These are phyloP conservation scores for Hypoxylon sp. DNA, from an alignment of 2,329 filamentous ascomycete species.

Conservation along the genomic window DNA sequence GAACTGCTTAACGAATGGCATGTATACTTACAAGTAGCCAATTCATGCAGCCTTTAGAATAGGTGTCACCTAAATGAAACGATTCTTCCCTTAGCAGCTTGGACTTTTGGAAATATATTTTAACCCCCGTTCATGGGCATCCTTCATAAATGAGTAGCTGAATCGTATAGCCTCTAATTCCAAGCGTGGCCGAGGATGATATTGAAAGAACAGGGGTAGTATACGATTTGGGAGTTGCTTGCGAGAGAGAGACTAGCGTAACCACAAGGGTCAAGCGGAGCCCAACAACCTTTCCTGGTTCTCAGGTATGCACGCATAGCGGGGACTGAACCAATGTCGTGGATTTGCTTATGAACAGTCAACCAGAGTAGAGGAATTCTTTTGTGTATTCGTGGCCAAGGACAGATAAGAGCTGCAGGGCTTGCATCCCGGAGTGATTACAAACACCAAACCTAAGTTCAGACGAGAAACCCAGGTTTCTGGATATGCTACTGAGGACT, in stretches of 20 bases:
- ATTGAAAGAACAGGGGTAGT: conserved; percentile 32
- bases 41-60: neutral
- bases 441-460: conserved; percentile 31
- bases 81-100: neutral
- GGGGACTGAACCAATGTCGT: conserved; percentile 21
- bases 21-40: neutral
- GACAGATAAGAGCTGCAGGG: conserved; percentile 23
- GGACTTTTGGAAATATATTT: neutral
- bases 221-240: conserved; percentile 44
- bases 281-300: conserved; percentile 31
- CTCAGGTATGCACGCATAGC: conserved; percentile 14
- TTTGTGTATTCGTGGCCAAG: conserved; percentile 11
- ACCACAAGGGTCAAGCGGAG: conserved; percentile 34
- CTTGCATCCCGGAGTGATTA: conserved; percentile 25
- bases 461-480: conserved; percentile 42
- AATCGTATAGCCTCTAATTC: conserved; percentile 20
- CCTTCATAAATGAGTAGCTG: conserved; percentile 1
- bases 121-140: neutral
- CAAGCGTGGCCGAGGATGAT: conserved; percentile 23
- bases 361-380: conserved; percentile 7
- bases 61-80: neutral
- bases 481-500: conserved; percentile 48
- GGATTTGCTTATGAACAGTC: conserved; percentile 16
- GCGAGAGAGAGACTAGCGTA: conserved; percentile 31
- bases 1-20: neutral